Percentiles rank a stretch among this genome's conserved stretches.
phyloP scores from a whole-genome alignment of 2,329 filamentous ascomycete genomes.

The Bipolaris zeicola region DNA sequence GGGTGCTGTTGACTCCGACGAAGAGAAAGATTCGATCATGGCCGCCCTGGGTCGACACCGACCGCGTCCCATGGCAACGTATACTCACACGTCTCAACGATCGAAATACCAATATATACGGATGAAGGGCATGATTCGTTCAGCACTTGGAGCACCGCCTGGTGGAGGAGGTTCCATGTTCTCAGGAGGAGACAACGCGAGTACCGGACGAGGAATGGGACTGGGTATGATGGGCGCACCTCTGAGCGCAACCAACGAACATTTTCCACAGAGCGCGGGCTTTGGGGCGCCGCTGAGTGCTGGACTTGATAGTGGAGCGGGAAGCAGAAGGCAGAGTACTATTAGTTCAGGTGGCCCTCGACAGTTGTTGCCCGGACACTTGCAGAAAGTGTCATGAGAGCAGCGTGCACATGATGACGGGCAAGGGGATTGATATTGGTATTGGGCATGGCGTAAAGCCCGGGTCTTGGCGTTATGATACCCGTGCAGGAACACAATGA shows the following conservation, averaged over 20 bases:
- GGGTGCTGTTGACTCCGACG: slow-evolving; percentile 85
- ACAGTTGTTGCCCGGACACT: slow-evolving; percentile 46
- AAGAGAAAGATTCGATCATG: slow-evolving; percentile 92
- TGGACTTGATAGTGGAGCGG: slow-evolving; percentile 34
- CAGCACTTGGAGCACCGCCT: slow-evolving; percentile 59
- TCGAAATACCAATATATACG: slow-evolving; percentile 66
- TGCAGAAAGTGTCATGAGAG: slow-evolving; percentile 22
- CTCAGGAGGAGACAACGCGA: slow-evolving; percentile 31
- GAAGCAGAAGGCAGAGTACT: slow-evolving; percentile 39
- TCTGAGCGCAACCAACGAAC: slow-evolving; percentile 36
- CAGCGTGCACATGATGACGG: slow-evolving; percentile 31
- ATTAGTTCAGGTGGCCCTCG: slow-evolving; percentile 40
- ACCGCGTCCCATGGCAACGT: slow-evolving; percentile 76
- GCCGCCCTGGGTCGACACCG: slow-evolving; percentile 72
- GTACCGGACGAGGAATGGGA: slow-evolving; percentile 29
- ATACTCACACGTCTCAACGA: slow-evolving; percentile 58
- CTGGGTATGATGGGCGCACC: slow-evolving; percentile 43
- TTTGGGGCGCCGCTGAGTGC: slow-evolving; percentile 40
- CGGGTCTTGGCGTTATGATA: slow-evolving; percentile 5
- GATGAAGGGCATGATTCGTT: slow-evolving; percentile 67
- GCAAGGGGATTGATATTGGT: slow-evolving; percentile 24
- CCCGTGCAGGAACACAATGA: slow-evolving; percentile 6
- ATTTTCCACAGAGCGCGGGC: slow-evolving; percentile 37
- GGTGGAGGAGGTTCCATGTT: slow-evolving; percentile 30
- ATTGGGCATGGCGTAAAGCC: neutral